Percentiles rank a stretch among this genome's conserved stretches.
Conservation (phyloP, 345 rosid genomes). For the Citrus sp. region DNA sequence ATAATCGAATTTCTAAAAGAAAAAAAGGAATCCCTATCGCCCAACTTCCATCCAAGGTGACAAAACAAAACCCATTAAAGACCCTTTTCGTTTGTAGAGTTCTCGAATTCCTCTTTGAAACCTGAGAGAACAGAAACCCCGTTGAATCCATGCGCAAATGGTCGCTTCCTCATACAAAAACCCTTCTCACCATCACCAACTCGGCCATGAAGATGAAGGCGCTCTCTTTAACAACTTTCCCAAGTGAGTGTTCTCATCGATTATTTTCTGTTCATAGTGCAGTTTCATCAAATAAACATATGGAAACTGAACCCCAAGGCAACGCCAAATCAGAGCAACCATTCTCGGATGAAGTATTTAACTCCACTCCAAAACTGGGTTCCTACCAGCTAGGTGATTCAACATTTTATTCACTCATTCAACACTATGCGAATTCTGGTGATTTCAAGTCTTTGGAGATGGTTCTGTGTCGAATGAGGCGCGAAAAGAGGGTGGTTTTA, state of each 20-base stretch:
- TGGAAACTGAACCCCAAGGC: conserved; percentile 19
- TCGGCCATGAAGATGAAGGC: conserved; percentile 21
- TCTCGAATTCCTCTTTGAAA: neutral
- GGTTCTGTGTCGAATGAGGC: conserved; percentile 55
- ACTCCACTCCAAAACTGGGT: conserved; percentile 51
- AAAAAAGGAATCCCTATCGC: accelerated
- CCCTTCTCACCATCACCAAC: conserved; percentile 3
- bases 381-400: conserved; percentile 73
- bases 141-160: conserved; percentile 43
- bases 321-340: conserved; percentile 32
- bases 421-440: conserved; percentile 46
- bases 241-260: conserved; percentile 18
- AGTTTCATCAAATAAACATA: conserved; percentile 3
- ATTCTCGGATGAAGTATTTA: conserved; percentile 49
- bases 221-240: conserved; percentile 32
- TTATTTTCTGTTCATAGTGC: conserved; percentile 24
- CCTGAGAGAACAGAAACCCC: neutral
- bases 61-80: neutral
- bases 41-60: neutral
- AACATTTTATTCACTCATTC: conserved; percentile 64
- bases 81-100: neutral
- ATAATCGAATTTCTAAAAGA: neutral
- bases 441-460: conserved; percentile 60
- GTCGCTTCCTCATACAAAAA: conserved; percentile 21
- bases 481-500: conserved; percentile 50